Evolutionary conservation across 1,139 yeast species (phyloP), one percentile per base, ranked within the genome.

Genomic region (Saccharomyces uvarum): DNA sequence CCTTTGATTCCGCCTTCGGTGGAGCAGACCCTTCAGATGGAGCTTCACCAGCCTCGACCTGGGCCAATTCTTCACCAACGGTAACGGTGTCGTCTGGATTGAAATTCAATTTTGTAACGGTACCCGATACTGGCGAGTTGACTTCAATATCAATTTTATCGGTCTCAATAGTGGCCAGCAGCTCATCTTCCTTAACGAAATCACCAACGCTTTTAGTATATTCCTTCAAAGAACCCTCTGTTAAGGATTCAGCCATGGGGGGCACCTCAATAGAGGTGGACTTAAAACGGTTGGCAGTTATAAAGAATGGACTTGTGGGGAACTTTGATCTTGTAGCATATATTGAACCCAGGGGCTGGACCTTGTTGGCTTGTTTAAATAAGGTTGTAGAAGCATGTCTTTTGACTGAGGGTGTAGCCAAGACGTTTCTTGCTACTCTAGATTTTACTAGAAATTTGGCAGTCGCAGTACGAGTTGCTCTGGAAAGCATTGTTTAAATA

Each of bases 121-220:
- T 89, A 76, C 99, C 99, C 51, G 95, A 73, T 56, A 88, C 82
- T 58, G 99, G 99, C 14, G 99, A 85, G 72, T 90, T 93, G 60
- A 93, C 98, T 71, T 93, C 96, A 54, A 93, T 95, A 69, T 93
- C 99, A 67, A 95, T 90, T 79, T 95, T 95, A 73, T 93, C 99
- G 54, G 99, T 93, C 77, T 93, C 99, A 65, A 93, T 91, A 63
- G 98, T 91, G 58, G 99, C 99, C 65, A 93, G 79, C 63, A 89
- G 84, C 75, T 93, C 99, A 72, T 93, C 99, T 64, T 77, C 83
- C 56, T 79, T 82, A 56, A 95, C 95, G 67, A 75, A 90, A 61
- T 93, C 98, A 62, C 99, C 99, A 58, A 90, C 88, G 63, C 82
- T 76, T 71, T 84, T 85, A 51, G 82, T 79, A 74, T 82, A 90